These are phyloP conservation scores for Phaeophleospora eucalypticola DNA, from an alignment of 2,329 filamentous ascomycete species.

Conservation along the genomic window DNA sequence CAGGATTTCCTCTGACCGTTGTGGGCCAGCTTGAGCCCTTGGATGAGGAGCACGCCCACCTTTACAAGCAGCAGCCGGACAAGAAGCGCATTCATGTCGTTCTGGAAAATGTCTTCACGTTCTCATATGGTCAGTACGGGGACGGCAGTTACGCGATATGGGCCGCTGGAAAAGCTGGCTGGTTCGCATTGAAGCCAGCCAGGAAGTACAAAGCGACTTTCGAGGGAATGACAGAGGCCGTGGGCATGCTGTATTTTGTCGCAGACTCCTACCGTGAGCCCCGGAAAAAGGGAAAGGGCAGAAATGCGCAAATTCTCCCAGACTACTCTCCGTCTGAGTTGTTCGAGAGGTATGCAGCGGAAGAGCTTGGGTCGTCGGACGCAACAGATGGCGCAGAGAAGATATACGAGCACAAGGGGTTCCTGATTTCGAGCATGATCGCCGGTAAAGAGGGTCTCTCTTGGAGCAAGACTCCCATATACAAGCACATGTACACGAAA, in stretches of 20 bases:
- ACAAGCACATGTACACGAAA: slow-evolving; percentile 36
- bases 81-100: slow-evolving; percentile 43
- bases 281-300: slow-evolving; percentile 35
- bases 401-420: slow-evolving; percentile 34
- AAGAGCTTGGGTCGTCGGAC: slow-evolving; percentile 18
- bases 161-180: slow-evolving; percentile 62
- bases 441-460: slow-evolving; percentile 41
- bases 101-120: slow-evolving; percentile 48
- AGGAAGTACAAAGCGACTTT: slow-evolving; percentile 54
- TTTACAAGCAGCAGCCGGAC: slow-evolving; percentile 15
- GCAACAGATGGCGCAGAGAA: slow-evolving; percentile 23
- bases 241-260: slow-evolving; percentile 61
- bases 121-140: slow-evolving; percentile 51
- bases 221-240: slow-evolving; percentile 58
- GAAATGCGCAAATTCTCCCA: slow-evolving; percentile 24
- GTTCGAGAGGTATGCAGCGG: slow-evolving; percentile 35
- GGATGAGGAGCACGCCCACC: slow-evolving; percentile 36
- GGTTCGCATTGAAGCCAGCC: slow-evolving; percentile 64
- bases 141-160: slow-evolving; percentile 58
- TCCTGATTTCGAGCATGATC: slow-evolving; percentile 45
- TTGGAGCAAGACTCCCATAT: slow-evolving; percentile 43
- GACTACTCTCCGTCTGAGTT: slow-evolving; percentile 36
- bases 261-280: slow-evolving; percentile 50
- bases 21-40: slow-evolving; percentile 56
- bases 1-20: slow-evolving; percentile 58